phyloP scores from a whole-genome alignment of 2,329 filamentous ascomycete species.

The Fusarium praegraminearum region DNA sequence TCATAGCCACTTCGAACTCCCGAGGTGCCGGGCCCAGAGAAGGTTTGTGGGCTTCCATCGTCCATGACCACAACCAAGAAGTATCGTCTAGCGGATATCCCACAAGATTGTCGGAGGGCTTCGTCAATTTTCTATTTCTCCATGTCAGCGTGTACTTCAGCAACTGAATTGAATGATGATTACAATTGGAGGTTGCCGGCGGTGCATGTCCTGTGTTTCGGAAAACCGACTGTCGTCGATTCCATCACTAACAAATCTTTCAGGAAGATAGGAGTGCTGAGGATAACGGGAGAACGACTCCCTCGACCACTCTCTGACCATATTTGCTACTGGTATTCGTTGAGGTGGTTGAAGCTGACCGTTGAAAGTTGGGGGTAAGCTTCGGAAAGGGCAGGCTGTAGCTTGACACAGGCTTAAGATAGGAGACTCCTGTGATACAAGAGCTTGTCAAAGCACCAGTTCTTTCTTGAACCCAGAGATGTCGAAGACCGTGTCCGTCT shows the following conservation, averaged over 20 bases:
- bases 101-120: conserved; percentile 64
- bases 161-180: conserved; percentile 10
- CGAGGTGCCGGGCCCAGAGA: conserved; percentile 57
- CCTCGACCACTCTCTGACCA: conserved; percentile 58
- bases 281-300: conserved; percentile 56
- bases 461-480: not conserved
- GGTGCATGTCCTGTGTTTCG: conserved; percentile 52
- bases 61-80: conserved; percentile 65
- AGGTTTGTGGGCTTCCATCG: conserved; percentile 60
- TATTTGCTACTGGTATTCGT: conserved; percentile 35
- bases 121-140: conserved; percentile 61
- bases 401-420: not conserved
- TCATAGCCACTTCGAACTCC: conserved; percentile 55
- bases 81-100: conserved; percentile 63
- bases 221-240: conserved; percentile 53
- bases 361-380: not conserved
- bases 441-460: not conserved
- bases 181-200: conserved; percentile 57
- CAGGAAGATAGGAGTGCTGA: conserved; percentile 47
- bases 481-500: not conserved
- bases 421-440: not conserved
- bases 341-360: not conserved
- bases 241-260: conserved; percentile 48
- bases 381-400: not conserved
- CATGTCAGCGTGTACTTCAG: conserved; percentile 26